A percentile compares a stretch with the other conserved stretches of the same genome.
Evolutionary conservation across 1,284 basidiomycete genomes (phyloP).

Genomic region (Rhodofomes roseus): DNA sequence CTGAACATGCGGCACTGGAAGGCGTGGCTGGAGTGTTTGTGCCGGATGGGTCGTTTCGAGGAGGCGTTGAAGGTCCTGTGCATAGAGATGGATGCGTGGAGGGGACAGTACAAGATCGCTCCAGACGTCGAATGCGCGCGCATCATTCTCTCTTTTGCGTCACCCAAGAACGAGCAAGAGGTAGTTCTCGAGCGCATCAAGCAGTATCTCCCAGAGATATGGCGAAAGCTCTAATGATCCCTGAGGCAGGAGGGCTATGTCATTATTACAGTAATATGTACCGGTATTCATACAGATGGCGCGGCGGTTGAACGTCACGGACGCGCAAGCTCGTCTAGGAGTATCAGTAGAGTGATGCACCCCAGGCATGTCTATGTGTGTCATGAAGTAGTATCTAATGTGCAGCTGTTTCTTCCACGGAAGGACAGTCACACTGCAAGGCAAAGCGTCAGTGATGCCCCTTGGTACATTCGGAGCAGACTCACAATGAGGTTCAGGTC

Average conservation of each 20-base stretch:
- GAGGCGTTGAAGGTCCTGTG: constrained; percentile 70
- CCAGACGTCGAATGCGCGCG: constrained; percentile 47
- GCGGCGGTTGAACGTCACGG: constrained; percentile 32
- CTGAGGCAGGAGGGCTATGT: background rate
- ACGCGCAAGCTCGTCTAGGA: constrained; percentile 22
- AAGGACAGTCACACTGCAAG: constrained; percentile 86
- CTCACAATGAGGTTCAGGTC: constrained; percentile 79
- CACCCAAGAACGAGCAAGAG: constrained; percentile 35
- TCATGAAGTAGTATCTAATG: constrained; percentile 15
- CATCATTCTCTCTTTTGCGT: constrained; percentile 54
- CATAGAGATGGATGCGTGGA: constrained; percentile 51
- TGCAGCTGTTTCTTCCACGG: constrained; percentile 69
- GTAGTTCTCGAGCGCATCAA: constrained; percentile 47
- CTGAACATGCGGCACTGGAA: constrained; percentile 72
- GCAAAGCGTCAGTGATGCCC: constrained; percentile 4
- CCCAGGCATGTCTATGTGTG: constrained; percentile 11
- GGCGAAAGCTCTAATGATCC: background rate
- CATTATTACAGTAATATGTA: constrained; percentile 17
- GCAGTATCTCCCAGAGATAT: constrained; percentile 43
- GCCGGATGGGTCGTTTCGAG: constrained; percentile 60
- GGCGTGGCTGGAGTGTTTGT: constrained; percentile 85
- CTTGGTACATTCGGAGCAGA: constrained; percentile 14
- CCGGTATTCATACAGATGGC: constrained; percentile 19
- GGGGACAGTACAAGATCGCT: constrained; percentile 33
- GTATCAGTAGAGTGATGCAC: constrained; percentile 21